Base-by-base conservation (phyloP, 768 basidiomycete genomes). In the Cyathus striatus region DNA sequence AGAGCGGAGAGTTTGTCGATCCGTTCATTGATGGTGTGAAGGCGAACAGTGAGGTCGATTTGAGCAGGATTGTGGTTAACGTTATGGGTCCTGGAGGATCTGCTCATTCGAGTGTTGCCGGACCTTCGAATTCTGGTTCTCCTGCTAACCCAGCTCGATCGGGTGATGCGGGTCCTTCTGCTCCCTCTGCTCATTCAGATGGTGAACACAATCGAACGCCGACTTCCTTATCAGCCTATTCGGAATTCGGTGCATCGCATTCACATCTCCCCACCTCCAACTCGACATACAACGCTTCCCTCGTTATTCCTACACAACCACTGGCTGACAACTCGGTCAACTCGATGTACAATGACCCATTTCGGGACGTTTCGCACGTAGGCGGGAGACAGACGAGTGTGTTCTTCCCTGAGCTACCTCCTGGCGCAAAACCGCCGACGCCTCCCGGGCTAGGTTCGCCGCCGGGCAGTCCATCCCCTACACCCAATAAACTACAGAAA, bases 21-120 rank as follows among this genome's bases (percentile, higher is more conserved):
- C 72, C 71, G 1, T 64, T 71, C 18, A 40, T 44, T 30, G 39
- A 26, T 4, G 52, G 38, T 17, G 48, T 51, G 40, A 49, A 56
- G 33, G 17, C 44, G 22, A 65, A 58, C 43, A 63, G 59, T 40
- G 57, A 65, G 22, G 59, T 64, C 20, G 62, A 69, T 21, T 44
- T 73, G 6, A 41, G 58, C n/a, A 59, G 50, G 6, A 74, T 77
- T 37, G 68, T 76, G 6, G 65, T 73, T 42, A 66, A 74, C 38
- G 66, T 76, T 1, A 76, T 76, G 75, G 75, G 75, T 2, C 66
- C 70, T 6, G 25, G 20, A 3, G 24, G 17, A 20, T 33, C 20
- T 26, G 20, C 36, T 17, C 20, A 23, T 26, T 16, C 23, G 9
- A 18, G 12, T 40, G 10, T 18, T 26, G 38, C 10, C 17, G 16